Evolutionary conservation across 2,329 filamentous ascomycete genomes (phyloP).

Genomic region (Apiospora arundinis): DNA sequence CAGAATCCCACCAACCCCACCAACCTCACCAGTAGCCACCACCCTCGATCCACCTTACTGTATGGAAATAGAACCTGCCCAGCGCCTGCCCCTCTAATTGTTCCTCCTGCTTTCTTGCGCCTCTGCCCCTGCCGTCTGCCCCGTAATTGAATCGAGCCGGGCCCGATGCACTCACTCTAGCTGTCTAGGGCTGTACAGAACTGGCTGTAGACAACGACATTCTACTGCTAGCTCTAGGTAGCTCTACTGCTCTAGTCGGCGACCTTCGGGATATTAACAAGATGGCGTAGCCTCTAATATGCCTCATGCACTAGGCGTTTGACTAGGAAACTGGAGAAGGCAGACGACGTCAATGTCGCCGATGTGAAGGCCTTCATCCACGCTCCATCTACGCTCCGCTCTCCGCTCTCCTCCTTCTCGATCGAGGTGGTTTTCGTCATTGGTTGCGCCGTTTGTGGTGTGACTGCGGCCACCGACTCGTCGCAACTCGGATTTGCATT

Average conservation of each 20-base stretch:
- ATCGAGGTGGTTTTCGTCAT: too few species aligned
- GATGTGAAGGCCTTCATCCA: neutral
- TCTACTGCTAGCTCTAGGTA: neutral
- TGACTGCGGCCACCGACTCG: neutral
- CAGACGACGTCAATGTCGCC: neutral
- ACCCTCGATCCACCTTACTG: neutral
- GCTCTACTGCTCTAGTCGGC: neutral
- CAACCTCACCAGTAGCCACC: too few species aligned
- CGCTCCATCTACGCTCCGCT: neutral
- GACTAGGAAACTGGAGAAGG: neutral
- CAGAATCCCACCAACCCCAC: neutral
- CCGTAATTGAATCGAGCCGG: neutral
- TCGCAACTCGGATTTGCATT: neutral
- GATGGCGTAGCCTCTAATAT: constrained; percentile 5
- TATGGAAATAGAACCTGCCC: constrained; percentile 4
- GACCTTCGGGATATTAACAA: neutral
- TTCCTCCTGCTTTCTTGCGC: neutral
- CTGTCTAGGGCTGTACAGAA: neutral
- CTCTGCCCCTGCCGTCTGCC: neutral
- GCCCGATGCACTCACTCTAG: neutral
- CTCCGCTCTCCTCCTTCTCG: neutral
- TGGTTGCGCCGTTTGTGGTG: neutral
- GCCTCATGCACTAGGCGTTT: constrained; percentile 11
- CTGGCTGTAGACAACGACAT: neutral
- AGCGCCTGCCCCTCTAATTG: neutral